These are phyloP conservation scores for Rhodotorula paludigena DNA, from an alignment of 768 basidiomycete species.

Conservation along the genomic window DNA sequence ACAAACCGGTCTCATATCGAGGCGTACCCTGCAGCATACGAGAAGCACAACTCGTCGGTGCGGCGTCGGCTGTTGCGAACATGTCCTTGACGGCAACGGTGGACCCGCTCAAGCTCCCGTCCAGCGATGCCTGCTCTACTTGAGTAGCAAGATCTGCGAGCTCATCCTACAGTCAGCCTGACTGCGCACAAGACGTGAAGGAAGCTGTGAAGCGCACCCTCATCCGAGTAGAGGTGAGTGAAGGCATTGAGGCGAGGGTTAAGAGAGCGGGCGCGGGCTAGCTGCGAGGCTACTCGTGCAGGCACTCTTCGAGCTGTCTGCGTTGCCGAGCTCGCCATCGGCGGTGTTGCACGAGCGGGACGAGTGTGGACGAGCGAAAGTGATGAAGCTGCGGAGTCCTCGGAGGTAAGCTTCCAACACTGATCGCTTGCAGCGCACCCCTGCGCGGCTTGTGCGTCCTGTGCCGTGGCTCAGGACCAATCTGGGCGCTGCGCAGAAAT, in stretches of 20 bases:
- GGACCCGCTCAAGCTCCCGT: constrained; percentile 2
- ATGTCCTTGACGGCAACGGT: constrained; percentile 33
- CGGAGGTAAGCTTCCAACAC: too few relatives aligned
- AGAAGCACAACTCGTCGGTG: constrained; percentile 16
- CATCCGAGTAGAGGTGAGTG: constrained; percentile 8
- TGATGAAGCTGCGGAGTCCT: too few relatives aligned
- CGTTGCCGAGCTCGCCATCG: not conserved
- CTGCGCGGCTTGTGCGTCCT: too few relatives aligned
- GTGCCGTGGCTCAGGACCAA: too few relatives aligned
- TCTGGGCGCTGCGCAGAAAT: too few relatives aligned
- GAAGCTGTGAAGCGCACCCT: not conserved
- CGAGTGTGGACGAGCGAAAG: not conserved
- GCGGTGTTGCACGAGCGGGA: not conserved
- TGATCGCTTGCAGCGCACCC: too few relatives aligned
- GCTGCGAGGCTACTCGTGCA: not conserved
- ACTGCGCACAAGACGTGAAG: too few relatives aligned
- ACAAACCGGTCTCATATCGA: too few relatives aligned
- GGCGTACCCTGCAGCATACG: constrained; percentile 27
- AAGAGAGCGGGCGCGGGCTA: constrained; percentile 8
- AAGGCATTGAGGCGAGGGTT: constrained; percentile 27
- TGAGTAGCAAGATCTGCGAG: not conserved
- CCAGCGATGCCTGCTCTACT: not conserved
- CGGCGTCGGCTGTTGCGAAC: constrained; percentile 25
- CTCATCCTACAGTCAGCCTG: not conserved
- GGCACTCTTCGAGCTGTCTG: not conserved